Conservation (phyloP, 257 asterid genomes). For the Solanum piurae region DNA sequence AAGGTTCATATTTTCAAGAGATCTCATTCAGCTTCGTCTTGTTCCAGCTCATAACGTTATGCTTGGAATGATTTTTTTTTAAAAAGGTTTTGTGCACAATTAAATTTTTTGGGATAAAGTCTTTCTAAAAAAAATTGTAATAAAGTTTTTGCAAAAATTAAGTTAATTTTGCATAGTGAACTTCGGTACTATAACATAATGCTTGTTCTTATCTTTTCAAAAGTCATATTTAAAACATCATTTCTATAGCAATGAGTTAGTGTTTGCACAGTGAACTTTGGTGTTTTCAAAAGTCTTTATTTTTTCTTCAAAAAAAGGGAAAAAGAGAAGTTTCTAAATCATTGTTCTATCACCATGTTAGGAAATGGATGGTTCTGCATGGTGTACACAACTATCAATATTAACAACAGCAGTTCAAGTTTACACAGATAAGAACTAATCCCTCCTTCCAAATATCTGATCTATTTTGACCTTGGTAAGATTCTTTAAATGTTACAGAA, state of each 20-base stretch:
- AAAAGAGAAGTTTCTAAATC: background rate
- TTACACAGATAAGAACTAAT: background rate
- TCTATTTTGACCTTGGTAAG: background rate
- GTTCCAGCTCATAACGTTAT: background rate
- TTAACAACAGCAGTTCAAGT: background rate
- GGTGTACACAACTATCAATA: background rate
- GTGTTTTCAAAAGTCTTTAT: background rate
- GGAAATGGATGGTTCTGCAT: background rate
- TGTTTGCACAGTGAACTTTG: background rate
- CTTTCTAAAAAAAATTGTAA: background rate
- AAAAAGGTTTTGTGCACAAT: background rate
- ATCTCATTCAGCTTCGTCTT: background rate
- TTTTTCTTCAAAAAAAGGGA: background rate
- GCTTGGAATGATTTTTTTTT: background rate
- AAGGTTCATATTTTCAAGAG: background rate
- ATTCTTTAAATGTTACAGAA: background rate
- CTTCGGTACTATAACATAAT: background rate
- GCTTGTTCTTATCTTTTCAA: background rate
- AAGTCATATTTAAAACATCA: background rate
- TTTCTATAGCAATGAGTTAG: background rate
- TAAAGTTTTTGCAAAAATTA: background rate
- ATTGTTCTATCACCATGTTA: background rate
- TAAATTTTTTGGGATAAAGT: background rate
- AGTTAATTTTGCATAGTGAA: background rate
- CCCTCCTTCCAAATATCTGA: background rate